phyloP scores from a whole-genome alignment of 768 basidiomycete species.

The Dictyophora rubrovolvata region DNA sequence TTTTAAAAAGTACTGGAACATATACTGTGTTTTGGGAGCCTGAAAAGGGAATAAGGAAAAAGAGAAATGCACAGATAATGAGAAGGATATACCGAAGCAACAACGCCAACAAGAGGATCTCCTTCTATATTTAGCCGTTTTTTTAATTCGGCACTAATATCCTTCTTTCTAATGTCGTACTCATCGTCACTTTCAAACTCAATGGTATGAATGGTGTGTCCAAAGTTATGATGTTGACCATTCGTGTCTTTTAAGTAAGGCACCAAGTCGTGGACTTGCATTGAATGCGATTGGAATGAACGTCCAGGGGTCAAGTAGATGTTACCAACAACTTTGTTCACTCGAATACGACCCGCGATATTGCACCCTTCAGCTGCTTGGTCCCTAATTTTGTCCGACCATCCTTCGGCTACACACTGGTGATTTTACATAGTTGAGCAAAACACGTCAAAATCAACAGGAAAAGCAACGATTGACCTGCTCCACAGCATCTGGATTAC shows the following conservation, averaged over 20 bases:
- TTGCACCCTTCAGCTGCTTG: conserved; percentile 95
- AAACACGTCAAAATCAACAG: not conserved
- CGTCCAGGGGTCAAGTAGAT: conserved; percentile 91
- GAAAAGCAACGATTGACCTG: conserved; percentile 46
- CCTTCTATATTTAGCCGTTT: conserved; percentile 58
- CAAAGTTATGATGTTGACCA: conserved; percentile 85
- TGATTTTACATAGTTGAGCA: not conserved
- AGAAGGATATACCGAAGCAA: conserved; percentile 38
- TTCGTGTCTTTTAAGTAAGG: conserved; percentile 82
- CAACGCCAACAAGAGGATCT: conserved; percentile 67
- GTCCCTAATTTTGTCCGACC: conserved; percentile 87
- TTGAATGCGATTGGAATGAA: conserved; percentile 81
- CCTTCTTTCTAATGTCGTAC: conserved; percentile 59
- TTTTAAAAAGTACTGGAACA: conserved; percentile 99
- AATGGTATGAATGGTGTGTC: conserved; percentile 75
- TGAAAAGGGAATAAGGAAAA: conserved; percentile 17
- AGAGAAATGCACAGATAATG: not conserved
- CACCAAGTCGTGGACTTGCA: conserved; percentile 80
- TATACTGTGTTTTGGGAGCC: conserved; percentile 75
- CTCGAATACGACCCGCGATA: conserved; percentile 79
- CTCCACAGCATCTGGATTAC: conserved; percentile 81
- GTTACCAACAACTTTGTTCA: conserved; percentile 96
- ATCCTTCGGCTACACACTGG: conserved; percentile 88
- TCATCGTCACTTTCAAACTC: conserved; percentile 77
- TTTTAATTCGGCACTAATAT: conserved; percentile 52